These are phyloP conservation scores for Epichloe glyceriae DNA, from an alignment of 2,329 filamentous ascomycete species.

Conservation along the genomic window DNA sequence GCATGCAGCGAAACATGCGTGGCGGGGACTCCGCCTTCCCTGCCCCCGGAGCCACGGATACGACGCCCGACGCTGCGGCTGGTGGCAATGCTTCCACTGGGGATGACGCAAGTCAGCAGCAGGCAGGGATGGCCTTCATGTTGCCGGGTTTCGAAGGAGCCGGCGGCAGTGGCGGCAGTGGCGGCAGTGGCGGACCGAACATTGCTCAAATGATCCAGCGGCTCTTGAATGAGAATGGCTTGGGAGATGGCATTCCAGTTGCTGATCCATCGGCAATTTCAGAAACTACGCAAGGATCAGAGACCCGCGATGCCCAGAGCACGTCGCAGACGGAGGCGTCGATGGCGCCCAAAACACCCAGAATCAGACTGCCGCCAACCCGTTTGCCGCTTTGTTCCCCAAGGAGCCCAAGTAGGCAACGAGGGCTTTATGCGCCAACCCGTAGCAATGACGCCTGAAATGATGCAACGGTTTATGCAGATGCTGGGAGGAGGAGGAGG, in stretches of 20 bases:
- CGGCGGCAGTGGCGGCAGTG: slow-evolving; percentile 8
- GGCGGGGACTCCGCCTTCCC: slow-evolving; percentile 56
- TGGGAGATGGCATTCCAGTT: slow-evolving; percentile 24
- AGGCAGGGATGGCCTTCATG: slow-evolving; percentile 29
- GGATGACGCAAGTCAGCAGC: slow-evolving; percentile 10
- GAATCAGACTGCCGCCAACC: slow-evolving; percentile 39
- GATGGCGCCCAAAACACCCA: slow-evolving; percentile 14
- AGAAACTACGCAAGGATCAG: slow-evolving; percentile 16
- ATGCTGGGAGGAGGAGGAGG: slow-evolving; percentile 26
- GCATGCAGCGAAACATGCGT: slow-evolving; percentile 63
- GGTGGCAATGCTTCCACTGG: slow-evolving; percentile 19
- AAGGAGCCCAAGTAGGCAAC: slow-evolving; percentile 14
- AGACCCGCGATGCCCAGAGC: slow-evolving; percentile 13
- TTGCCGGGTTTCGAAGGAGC: slow-evolving; percentile 11
- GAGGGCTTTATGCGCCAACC: slow-evolving; percentile 19
- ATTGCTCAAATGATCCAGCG: slow-evolving; percentile 17
- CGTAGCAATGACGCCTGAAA: slow-evolving; percentile 40
- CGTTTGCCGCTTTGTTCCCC: slow-evolving; percentile 54
- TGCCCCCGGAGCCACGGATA: slow-evolving; percentile 84
- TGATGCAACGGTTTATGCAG: slow-evolving; percentile 41
- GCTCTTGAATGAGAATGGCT: slow-evolving; percentile 10
- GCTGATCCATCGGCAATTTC: slow-evolving; percentile 12
- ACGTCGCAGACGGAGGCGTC: slow-evolving; percentile 11
- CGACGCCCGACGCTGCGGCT: slow-evolving; percentile 46
- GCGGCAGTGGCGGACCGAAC: slow-evolving; percentile 9